These are phyloP conservation scores for Penicillium sp. DNA, from an alignment of 2,329 filamentous ascomycete species.

Conservation along the genomic window DNA sequence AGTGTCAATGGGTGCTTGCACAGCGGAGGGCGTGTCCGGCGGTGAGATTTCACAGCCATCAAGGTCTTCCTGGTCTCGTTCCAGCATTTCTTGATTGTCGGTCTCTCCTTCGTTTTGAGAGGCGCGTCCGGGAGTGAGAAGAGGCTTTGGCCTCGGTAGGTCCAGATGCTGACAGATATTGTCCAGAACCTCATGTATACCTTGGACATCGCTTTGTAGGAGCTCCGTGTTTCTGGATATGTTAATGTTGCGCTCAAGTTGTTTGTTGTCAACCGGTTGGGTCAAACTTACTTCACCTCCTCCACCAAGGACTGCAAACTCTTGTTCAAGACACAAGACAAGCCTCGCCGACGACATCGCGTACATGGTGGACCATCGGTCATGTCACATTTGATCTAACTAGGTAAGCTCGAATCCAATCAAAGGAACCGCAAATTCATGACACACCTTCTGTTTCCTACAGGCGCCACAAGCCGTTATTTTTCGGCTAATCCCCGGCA, in stretches of 20 bases:
- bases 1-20: constrained; percentile 41
- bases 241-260: not conserved
- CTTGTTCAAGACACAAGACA: constrained; percentile 53
- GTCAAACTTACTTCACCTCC: constrained; percentile 39
- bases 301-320: constrained; percentile 50
- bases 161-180: constrained; percentile 40
- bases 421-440: not conserved
- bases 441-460: constrained; percentile 52
- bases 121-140: constrained; percentile 7
- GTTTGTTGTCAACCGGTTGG: not conserved
- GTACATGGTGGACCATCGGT: constrained; percentile 49
- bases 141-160: constrained; percentile 27
- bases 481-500: constrained; percentile 41
- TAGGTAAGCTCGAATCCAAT: constrained; percentile 7
- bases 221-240: constrained; percentile 32
- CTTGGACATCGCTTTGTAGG: constrained; percentile 34
- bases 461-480: constrained; percentile 53
- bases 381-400: constrained; percentile 52
- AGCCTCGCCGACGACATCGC: constrained; percentile 48
- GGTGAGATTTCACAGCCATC: constrained; percentile 41
- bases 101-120: not conserved
- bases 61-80: constrained; percentile 30
- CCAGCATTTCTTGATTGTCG: constrained; percentile 2
- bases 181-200: constrained; percentile 31
- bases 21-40: constrained; percentile 36